Base-by-base conservation (phyloP, 139 green algal genomes). In the Choricystis sp. region DNA sequence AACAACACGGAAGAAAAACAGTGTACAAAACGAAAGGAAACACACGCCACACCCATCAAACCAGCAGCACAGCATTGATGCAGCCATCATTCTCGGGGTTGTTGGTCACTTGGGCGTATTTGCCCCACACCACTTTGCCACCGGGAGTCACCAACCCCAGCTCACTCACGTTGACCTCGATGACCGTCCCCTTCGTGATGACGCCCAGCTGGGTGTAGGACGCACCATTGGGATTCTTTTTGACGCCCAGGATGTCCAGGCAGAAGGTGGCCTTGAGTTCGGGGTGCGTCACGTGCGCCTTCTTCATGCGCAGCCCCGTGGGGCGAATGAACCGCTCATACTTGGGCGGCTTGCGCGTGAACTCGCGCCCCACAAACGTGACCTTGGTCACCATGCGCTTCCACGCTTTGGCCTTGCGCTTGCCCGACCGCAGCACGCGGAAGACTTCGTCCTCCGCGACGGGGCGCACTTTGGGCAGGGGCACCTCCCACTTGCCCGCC, bases 371-470 rank as follows among this genome's bases (percentile, higher is more conserved):
- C 52, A 99, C 94, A 79, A 96, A 99, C 0, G 94, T 99, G 57
- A 94, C 80, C 80, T 99, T 99, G 49, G 94, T 99, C 57, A 99
- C 90, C 90, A 99, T 96, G 63, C 94, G 85, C 79, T 99, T 99
- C 94, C 94, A 99, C 62, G 76, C 71, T 81, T 99, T 99, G 72
- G 94, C 87, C 76, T 81, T 77, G 20, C 87, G 81, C 75, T 96
- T 94, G 58, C 89, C 89, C 20, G 78, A 87, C 24, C 83, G 83
- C 22, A 99, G 68, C 55, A 99, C 94, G 69, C 87, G 89, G 82
- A 99, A 99, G 92, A 99, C 96, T 75, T 99, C 94, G 55, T 99
- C 88, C 78, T 99, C 94, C 5, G 94, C 88, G 4, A 99, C 83
- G 19, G 94, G 92, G 5, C 93, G 81, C 26, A 97, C 90, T 85